Percentiles rank a stretch among this genome's conserved stretches.
phyloP scores from a whole-genome alignment of 192 early-diverging fungal species.

The Coemansia sp. region DNA sequence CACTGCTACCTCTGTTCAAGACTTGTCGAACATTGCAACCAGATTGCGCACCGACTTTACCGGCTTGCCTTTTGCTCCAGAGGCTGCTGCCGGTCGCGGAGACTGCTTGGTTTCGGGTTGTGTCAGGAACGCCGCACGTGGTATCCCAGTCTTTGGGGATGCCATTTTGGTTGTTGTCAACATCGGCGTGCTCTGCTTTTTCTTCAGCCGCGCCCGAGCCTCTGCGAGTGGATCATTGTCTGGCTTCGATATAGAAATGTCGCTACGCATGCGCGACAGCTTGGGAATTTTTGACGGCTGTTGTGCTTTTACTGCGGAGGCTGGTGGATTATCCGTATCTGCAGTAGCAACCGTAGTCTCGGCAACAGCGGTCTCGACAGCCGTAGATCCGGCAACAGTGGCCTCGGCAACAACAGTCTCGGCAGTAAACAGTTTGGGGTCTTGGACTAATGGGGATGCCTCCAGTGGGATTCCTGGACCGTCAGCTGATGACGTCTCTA shows the following conservation, averaged over 20 bases:
- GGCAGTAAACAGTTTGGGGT: neutral
- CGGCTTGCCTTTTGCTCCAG: slow-evolving; percentile 9
- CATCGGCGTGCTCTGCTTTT: slow-evolving; percentile 44
- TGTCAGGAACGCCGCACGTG: slow-evolving; percentile 12
- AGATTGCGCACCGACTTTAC: slow-evolving; percentile 44
- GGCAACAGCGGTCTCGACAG: neutral
- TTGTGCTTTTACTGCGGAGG: slow-evolving; percentile 10
- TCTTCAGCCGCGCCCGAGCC: slow-evolving; percentile 43
- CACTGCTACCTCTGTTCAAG: neutral
- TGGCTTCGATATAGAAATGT: slow-evolving; percentile 11
- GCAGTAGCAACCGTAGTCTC: slow-evolving; percentile 17
- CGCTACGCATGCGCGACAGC: slow-evolving; percentile 27
- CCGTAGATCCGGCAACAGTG: neutral
- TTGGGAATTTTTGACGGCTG: slow-evolving; percentile 19
- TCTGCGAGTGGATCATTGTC: slow-evolving; percentile 34
- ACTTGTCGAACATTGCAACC: slow-evolving; percentile 46
- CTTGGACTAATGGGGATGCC: neutral
- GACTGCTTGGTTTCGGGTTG: slow-evolving; percentile 5
- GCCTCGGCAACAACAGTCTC: neutral
- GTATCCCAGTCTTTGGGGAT: neutral
- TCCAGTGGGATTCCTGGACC: neutral
- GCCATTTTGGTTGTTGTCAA: slow-evolving; percentile 8
- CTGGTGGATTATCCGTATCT: slow-evolving; percentile 15
- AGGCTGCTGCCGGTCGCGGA: neutral
- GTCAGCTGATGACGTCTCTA: neutral